phyloP scores from a whole-genome alignment of 305 asterid genomes.

The Fraxinus xanthoxyloides region DNA sequence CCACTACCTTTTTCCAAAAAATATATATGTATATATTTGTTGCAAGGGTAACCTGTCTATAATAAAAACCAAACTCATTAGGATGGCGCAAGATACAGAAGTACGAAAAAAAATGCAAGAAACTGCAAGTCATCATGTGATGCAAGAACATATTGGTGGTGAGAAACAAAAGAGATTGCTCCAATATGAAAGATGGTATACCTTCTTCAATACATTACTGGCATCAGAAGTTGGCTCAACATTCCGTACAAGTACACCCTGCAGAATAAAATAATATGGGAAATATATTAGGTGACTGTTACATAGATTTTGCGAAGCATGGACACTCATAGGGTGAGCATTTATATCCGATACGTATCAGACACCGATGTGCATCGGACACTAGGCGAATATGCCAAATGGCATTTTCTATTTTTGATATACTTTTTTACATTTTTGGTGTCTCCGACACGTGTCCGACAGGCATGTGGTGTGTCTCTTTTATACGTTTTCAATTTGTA shows the following conservation, averaged over 20 bases:
- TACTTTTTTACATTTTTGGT: not conserved
- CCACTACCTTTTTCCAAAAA: not conserved
- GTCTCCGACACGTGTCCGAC: not conserved
- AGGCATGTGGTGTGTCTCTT: not conserved
- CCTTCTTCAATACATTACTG: constrained; percentile 77
- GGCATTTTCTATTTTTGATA: not conserved
- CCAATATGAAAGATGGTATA: constrained; percentile 26
- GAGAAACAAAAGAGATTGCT: constrained; percentile 4
- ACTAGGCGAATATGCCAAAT: not conserved
- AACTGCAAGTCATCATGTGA: not conserved
- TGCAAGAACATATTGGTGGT: not conserved
- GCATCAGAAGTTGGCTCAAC: constrained; percentile 93
- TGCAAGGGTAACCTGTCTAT: not conserved
- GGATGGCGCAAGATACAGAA: not conserved
- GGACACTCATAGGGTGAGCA: not conserved
- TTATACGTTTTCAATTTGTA: not conserved
- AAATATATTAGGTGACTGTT: not conserved
- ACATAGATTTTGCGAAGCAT: not conserved
- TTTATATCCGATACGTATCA: not conserved
- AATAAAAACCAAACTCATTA: not conserved
- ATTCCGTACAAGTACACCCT: constrained; percentile 91
- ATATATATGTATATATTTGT: not conserved
- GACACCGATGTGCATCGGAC: not conserved
- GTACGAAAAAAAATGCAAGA: not conserved
- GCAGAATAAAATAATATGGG: constrained; percentile 26